Evolutionary conservation across 176 grass and related monocot genomes (phyloP).

Genomic region (Tillandsia leiboldiana): DNA sequence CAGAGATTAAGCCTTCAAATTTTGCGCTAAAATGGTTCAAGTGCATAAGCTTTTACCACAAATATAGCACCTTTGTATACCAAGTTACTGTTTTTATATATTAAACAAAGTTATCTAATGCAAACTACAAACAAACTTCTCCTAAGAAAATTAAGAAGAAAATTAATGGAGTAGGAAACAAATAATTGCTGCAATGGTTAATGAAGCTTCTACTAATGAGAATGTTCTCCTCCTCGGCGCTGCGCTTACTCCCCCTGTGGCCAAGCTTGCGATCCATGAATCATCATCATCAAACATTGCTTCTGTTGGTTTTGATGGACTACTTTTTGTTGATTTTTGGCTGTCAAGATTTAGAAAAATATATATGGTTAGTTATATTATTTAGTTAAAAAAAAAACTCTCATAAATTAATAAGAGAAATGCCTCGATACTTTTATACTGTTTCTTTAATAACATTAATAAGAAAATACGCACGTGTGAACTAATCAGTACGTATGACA

Average conservation of each 20-base stretch:
- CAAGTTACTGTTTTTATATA: background rate
- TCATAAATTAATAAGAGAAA: background rate
- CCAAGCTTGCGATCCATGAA: slow-evolving; percentile 75
- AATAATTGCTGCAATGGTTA: slow-evolving; percentile 14
- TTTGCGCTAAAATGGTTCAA: no score
- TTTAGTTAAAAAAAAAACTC: background rate
- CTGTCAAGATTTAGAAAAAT: slow-evolving; percentile 27
- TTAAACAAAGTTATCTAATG: background rate
- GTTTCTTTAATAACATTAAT: no score
- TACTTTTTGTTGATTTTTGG: slow-evolving; percentile 41
- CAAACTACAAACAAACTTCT: background rate
- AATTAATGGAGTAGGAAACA: slow-evolving; percentile 30
- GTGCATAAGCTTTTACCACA: no score
- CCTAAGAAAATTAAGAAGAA: background rate
- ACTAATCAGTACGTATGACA: no score
- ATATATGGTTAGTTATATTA: background rate
- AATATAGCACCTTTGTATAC: no score
- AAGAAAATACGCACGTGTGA: no score
- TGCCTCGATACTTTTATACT: no score
- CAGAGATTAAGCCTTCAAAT: no score
- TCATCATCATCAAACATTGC: slow-evolving; percentile 46
- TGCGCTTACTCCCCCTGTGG: slow-evolving; percentile 34
- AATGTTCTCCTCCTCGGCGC: slow-evolving; percentile 8
- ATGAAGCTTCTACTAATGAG: slow-evolving; percentile 18
- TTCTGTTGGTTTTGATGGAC: slow-evolving; percentile 31